Evolutionary conservation across 1,284 basidiomycete genomes (phyloP).

Genomic region (Pholiota adiposa): DNA sequence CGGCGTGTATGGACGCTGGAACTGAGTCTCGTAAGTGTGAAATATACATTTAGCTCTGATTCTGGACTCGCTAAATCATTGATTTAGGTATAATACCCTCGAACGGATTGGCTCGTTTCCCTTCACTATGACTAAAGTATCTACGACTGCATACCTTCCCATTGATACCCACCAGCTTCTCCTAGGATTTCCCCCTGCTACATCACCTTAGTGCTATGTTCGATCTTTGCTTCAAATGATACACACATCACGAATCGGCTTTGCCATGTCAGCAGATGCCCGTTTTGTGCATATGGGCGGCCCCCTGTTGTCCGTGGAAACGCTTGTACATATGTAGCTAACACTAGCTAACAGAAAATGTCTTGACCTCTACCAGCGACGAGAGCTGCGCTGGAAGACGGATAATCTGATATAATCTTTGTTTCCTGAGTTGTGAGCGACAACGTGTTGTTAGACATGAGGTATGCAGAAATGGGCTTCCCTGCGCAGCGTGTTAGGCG

Average conservation of each 20-base stretch:
- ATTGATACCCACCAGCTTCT: conserved; percentile 28
- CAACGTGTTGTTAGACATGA: conserved; percentile 4
- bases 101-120: conserved; percentile 10
- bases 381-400: not conserved
- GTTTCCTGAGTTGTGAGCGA: not conserved
- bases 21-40: conserved; percentile 83
- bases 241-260: conserved; percentile 5
- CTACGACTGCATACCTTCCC: conserved; percentile 32
- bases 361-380: conserved; percentile 4
- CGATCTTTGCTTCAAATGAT: conserved; percentile 12
- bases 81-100: conserved; percentile 21
- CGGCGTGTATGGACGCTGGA: conserved; percentile 99
- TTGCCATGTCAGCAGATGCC: not conserved
- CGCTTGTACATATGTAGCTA: conserved; percentile 8
- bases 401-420: conserved; percentile 6
- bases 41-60: conserved; percentile 5
- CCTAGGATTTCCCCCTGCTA: conserved; percentile 25
- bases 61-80: not conserved
- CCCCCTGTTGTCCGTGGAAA: conserved; percentile 14
- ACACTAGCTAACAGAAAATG: conserved; percentile 9
- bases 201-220: conserved; percentile 21
- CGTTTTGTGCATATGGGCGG: conserved; percentile 8
- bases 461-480: not conserved
- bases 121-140: conserved; percentile 20
- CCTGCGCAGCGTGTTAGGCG: not conserved